These are phyloP conservation scores for Nannizziopsis barbatae DNA, from an alignment of 2,329 filamentous ascomycete species.

Conservation along the genomic window DNA sequence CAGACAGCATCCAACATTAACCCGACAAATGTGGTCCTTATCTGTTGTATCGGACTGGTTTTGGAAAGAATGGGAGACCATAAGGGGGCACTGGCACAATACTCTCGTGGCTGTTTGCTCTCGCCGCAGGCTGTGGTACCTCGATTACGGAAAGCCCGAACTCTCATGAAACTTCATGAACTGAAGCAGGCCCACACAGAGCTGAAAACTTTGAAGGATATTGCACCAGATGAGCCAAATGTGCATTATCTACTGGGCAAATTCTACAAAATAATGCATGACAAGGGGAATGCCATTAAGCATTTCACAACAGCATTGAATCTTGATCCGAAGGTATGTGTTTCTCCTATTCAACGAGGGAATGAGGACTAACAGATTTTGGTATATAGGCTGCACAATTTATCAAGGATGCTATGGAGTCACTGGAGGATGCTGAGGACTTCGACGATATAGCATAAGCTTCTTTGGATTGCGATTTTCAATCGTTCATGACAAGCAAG, in stretches of 20 bases:
- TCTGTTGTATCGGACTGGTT: slow-evolving; percentile 83
- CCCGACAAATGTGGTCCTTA: slow-evolving; percentile 80
- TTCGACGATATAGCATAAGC: slow-evolving; percentile 38
- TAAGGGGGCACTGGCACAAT: slow-evolving; percentile 66
- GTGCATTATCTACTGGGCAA: slow-evolving; percentile 85
- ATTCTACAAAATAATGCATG: slow-evolving; percentile 47
- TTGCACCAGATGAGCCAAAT: slow-evolving; percentile 87
- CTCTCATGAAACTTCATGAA: slow-evolving; percentile 62
- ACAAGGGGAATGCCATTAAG: slow-evolving; percentile 65
- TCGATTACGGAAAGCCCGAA: slow-evolving; percentile 84
- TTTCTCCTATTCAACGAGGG: neutral
- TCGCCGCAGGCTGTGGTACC: slow-evolving; percentile 72
- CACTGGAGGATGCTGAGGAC: slow-evolving; percentile 63
- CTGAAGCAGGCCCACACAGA: slow-evolving; percentile 66
- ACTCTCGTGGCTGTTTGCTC: slow-evolving; percentile 68
- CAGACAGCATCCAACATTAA: slow-evolving; percentile 80
- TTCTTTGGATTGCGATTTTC: neutral
- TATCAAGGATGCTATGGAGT: slow-evolving; percentile 95
- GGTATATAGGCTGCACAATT: slow-evolving; percentile 63
- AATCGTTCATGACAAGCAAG: neutral
- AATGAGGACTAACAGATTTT: slow-evolving; percentile 2
- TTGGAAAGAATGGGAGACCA: slow-evolving; percentile 81
- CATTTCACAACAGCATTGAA: slow-evolving; percentile 93
- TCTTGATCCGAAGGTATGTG: slow-evolving; percentile 82
- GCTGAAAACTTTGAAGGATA: slow-evolving; percentile 74